phyloP scores from a whole-genome alignment of 495 filamentous ascomycete genomes.

The Platismatia glauca region DNA sequence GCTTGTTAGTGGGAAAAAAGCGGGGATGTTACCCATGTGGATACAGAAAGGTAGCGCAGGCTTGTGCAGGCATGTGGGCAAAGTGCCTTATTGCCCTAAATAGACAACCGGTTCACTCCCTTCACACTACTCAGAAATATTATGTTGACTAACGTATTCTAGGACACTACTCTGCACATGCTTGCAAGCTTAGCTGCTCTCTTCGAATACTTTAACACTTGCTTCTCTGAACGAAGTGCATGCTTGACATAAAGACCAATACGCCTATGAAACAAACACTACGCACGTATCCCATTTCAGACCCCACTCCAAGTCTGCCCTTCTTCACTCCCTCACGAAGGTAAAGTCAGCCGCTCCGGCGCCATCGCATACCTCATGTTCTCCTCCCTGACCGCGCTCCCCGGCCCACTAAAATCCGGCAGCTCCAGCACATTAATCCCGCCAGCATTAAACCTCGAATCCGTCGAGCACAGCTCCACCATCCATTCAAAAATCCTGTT shows the following conservation, averaged over 20 bases:
- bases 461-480: not conserved
- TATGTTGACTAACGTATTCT: not conserved
- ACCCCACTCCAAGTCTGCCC: not conserved
- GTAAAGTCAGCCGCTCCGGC: constrained; percentile 7
- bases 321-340: not conserved
- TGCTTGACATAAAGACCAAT: not conserved
- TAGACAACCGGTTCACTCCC: not conserved
- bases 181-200: not conserved
- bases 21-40: not conserved
- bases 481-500: not conserved
- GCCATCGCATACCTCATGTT: constrained; percentile 1
- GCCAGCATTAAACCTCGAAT: constrained; percentile 11
- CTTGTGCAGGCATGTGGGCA: not conserved
- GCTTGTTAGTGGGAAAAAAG: not conserved
- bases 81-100: not conserved
- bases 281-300: not conserved
- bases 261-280: not conserved
- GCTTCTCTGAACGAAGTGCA: not conserved
- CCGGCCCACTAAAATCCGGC: constrained; percentile 1
- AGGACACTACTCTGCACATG: not conserved
- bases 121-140: not conserved
- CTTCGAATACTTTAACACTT: not conserved
- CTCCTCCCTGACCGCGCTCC: not conserved
- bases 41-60: not conserved
- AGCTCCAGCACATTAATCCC: not conserved